A percentile compares a stretch with the other conserved stretches of the same genome.
phyloP scores from a whole-genome alignment of 1,284 basidiomycete species.

The Entoloma clypeatum region DNA sequence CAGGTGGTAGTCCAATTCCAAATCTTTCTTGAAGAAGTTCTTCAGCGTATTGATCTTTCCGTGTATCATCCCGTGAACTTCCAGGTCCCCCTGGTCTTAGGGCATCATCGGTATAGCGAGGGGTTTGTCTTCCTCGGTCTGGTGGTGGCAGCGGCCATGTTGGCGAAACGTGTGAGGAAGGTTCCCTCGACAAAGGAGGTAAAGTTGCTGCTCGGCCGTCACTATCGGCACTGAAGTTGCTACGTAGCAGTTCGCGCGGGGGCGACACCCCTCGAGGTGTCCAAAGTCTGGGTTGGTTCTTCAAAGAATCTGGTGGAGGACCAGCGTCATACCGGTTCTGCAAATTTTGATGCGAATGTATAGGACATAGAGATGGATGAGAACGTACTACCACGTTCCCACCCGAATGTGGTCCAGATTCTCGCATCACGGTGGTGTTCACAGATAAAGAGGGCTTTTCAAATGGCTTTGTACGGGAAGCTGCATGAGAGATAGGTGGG shows the following conservation, averaged over 20 bases:
- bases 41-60: slow-evolving; percentile 9
- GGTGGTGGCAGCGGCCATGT: slow-evolving; percentile 18
- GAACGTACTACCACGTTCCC: slow-evolving; percentile 9
- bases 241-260: slow-evolving; percentile 12
- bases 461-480: slow-evolving; percentile 6
- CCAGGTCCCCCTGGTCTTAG: slow-evolving; percentile 9
- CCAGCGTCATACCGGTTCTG: slow-evolving; percentile 13
- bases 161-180: slow-evolving; percentile 23
- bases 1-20: slow-evolving; percentile 3
- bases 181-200: slow-evolving; percentile 22
- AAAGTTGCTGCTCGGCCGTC: slow-evolving; percentile 18
- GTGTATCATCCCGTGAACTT: slow-evolving; percentile 8
- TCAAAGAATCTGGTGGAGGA: slow-evolving; percentile 4
- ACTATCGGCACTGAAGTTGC: slow-evolving; percentile 5
- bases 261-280: slow-evolving; percentile 21
- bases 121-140: slow-evolving; percentile 11
- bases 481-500: neutral
- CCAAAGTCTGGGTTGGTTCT: slow-evolving; percentile 20
- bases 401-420: slow-evolving; percentile 6
- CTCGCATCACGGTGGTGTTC: slow-evolving; percentile 8
- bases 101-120: slow-evolving; percentile 7
- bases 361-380: neutral
- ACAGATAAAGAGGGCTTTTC: slow-evolving; percentile 8
- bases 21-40: neutral
- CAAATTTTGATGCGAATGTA: neutral